Conservation (phyloP, 441 rosid species). For the Populus hybrid region DNA sequence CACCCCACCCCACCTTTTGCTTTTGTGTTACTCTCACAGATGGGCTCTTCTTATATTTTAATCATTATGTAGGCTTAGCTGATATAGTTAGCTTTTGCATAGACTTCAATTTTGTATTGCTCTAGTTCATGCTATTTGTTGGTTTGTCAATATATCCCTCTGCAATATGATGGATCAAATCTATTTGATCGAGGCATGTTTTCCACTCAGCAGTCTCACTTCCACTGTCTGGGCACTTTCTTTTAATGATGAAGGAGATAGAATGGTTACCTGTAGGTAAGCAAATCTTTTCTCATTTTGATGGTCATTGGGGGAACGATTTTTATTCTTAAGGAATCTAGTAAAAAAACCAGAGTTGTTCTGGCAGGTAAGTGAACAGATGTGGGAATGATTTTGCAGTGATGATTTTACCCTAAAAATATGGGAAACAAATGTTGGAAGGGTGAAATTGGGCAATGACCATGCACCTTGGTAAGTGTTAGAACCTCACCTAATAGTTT, state of each 20-base stretch:
- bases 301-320: not conserved
- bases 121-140: not conserved
- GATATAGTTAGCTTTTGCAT: too few species aligned
- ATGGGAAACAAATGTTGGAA: too few species aligned
- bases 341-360: not conserved
- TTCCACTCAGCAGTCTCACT: slow-evolving; percentile 70
- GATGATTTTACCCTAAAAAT: too few species aligned
- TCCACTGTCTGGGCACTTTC: slow-evolving; percentile 90
- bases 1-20: slow-evolving; percentile 6
- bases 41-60: not conserved
- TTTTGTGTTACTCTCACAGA: not conserved
- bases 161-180: not conserved
- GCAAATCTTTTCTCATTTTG: slow-evolving; percentile 18
- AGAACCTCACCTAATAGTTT: too few species aligned
- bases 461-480: too few species aligned
- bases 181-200: not conserved
- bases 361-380: too few species aligned
- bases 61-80: not conserved
- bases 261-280: slow-evolving; percentile 91
- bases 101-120: too few species aligned
- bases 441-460: too few species aligned
- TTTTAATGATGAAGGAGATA: slow-evolving; percentile 76
- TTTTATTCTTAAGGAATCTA: not conserved
- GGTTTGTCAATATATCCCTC: slow-evolving; percentile 6
- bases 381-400: too few species aligned